These are phyloP conservation scores for Penicillium soppii DNA, from an alignment of 495 filamentous ascomycete genomes.

Conservation along the genomic window DNA sequence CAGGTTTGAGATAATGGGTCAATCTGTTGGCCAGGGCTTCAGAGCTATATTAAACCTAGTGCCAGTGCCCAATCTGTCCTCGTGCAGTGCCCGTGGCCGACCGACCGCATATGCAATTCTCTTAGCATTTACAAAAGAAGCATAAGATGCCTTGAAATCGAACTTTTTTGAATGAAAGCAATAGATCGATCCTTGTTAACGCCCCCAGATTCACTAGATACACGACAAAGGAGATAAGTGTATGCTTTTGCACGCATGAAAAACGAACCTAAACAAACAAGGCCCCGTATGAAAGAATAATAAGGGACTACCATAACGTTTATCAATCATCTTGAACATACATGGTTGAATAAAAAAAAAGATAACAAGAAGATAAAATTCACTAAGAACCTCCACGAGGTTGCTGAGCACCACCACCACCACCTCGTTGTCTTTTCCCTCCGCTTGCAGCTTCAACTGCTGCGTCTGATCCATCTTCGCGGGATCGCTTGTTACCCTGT, in stretches of 20 bases:
- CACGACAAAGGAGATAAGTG: conserved; percentile 9
- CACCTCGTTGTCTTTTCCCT: conserved; percentile 56
- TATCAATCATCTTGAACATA: conserved; percentile 8
- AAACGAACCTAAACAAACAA: neutral
- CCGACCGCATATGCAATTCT: too few species aligned
- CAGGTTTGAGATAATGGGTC: too few species aligned
- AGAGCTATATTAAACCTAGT: too few species aligned
- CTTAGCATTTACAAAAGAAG: too few species aligned
- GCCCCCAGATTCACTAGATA: conserved; percentile 20
- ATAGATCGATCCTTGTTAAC: too few species aligned
- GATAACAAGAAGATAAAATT: conserved; percentile 4
- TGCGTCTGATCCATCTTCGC: conserved; percentile 59
- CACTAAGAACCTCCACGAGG: conserved; percentile 22
- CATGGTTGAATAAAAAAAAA: conserved; percentile 14
- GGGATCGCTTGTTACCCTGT: conserved; percentile 61
- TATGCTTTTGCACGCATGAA: neutral
- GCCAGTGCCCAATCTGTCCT: too few species aligned
- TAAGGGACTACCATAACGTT: too few species aligned
- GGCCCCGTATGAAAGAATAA: neutral
- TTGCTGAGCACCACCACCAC: conserved; percentile 47
- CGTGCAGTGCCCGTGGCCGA: too few species aligned
- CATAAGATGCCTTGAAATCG: too few species aligned
- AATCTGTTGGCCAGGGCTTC: too few species aligned
- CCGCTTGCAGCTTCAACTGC: conserved; percentile 34
- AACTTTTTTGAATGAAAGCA: too few species aligned